A percentile compares a stretch with the other conserved stretches of the same genome.
Conservation (phyloP, 352 stramenopile species). For the Aphanomyces cochlioides region DNA sequence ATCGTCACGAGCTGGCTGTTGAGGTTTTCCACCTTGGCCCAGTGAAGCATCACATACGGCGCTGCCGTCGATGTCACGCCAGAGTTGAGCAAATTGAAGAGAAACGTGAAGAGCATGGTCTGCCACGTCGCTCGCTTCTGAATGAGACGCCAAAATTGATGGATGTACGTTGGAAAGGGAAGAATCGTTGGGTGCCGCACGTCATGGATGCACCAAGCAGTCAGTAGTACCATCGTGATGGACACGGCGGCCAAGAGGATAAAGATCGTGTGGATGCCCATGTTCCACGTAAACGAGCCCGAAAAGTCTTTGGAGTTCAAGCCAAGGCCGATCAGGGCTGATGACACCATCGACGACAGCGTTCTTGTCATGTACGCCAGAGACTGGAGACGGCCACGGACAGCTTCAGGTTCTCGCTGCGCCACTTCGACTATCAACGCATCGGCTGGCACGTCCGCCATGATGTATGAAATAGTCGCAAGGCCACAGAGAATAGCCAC, state of each 20-base stretch:
- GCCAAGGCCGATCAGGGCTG: constrained; percentile 39
- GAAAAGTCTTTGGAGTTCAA: constrained; percentile 54
- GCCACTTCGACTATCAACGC: constrained; percentile 67
- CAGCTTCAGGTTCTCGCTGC: constrained; percentile 60
- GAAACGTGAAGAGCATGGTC: constrained; percentile 61
- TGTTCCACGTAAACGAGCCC: constrained; percentile 41
- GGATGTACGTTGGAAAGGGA: background rate
- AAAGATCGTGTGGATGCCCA: constrained; percentile 17
- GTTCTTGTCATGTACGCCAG: constrained; percentile 62
- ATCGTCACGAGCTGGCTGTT: constrained; percentile 44
- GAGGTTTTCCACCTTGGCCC: constrained; percentile 53
- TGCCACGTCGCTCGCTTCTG: constrained; percentile 73
- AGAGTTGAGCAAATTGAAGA: constrained; percentile 46
- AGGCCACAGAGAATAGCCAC: constrained; percentile 52
- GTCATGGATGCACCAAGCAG: constrained; percentile 5
- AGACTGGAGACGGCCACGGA: constrained; percentile 54
- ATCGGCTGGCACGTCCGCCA: constrained; percentile 62
- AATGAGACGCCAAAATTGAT: constrained; percentile 32
- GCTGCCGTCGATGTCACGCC: constrained; percentile 39
- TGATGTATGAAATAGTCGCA: constrained; percentile 59
- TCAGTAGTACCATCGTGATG: constrained; percentile 23
- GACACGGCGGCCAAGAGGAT: constrained; percentile 38
- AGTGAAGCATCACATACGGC: constrained; percentile 53
- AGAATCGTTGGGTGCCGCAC: background rate
- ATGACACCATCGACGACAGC: constrained; percentile 38